A percentile compares a stretch with the other conserved stretches of the same genome.
Evolutionary conservation across 441 rosid genomes (phyloP).

Genomic region (Iberis amara): DNA sequence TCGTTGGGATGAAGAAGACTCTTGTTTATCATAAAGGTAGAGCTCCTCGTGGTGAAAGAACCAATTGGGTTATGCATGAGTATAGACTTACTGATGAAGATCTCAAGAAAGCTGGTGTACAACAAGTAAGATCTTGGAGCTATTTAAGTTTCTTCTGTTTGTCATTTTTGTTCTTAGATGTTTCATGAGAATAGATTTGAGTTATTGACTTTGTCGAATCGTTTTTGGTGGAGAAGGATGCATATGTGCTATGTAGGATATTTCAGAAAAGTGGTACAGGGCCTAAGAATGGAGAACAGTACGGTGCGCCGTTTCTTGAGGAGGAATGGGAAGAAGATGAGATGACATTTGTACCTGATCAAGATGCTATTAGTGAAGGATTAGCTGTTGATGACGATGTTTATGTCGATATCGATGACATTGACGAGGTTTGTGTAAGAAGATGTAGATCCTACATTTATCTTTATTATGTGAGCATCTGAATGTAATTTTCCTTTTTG

Average conservation of each 20-base stretch:
- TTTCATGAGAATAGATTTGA: not conserved
- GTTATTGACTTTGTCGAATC: constrained; percentile 13
- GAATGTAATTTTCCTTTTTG: constrained; percentile 9
- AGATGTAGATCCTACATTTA: not conserved
- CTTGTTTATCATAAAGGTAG: constrained; percentile 85
- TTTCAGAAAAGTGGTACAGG: constrained; percentile 95
- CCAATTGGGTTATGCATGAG: constrained; percentile 99
- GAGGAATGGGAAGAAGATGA: constrained; percentile 90
- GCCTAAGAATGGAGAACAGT: constrained; percentile 96
- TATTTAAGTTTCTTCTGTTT: too few species aligned
- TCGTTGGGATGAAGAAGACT: constrained; percentile 93
- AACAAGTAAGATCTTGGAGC: constrained; percentile 46
- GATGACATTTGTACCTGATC: constrained; percentile 46
- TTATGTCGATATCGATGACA: constrained; percentile 48
- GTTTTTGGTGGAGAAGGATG: constrained; percentile 47
- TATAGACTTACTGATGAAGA: constrained; percentile 76
- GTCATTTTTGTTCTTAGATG: not conserved
- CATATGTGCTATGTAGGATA: constrained; percentile 83
- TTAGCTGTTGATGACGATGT: constrained; percentile 37
- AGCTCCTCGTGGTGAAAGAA: constrained; percentile 81
- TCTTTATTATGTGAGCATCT: not conserved
- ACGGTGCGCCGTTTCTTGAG: constrained; percentile 92
- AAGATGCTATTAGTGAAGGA: constrained; percentile 36
- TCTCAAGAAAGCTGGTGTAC: constrained; percentile 50
- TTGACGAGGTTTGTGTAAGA: constrained; percentile 54